phyloP scores from a whole-genome alignment of 2,329 filamentous ascomycete species.

The Xylaria sp. region DNA sequence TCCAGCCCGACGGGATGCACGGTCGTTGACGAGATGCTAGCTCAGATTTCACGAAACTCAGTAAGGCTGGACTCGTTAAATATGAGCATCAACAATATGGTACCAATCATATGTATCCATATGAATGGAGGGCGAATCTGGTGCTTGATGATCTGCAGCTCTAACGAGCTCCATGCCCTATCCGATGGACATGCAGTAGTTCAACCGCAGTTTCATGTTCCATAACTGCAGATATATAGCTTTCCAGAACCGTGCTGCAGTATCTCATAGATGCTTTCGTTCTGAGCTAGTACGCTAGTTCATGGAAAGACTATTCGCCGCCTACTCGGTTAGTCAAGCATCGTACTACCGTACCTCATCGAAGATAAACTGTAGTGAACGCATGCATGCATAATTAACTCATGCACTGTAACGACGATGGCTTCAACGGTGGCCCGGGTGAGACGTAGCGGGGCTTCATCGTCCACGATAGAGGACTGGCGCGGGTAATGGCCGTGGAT shows the following conservation, averaged over 20 bases:
- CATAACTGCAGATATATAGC: not conserved
- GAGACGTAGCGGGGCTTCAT: not conserved
- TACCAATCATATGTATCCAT: not conserved
- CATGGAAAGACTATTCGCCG: slow-evolving; percentile 39
- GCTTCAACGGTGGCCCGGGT: not conserved
- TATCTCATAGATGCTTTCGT: not conserved
- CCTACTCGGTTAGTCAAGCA: slow-evolving; percentile 24
- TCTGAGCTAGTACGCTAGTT: slow-evolving; percentile 49
- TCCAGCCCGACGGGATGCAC: slow-evolving; percentile 9
- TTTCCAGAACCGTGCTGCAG: not conserved
- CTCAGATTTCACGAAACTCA: slow-evolving; percentile 1
- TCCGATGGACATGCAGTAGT: not conserved
- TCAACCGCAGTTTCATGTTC: not conserved
- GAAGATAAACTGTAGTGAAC: not conserved
- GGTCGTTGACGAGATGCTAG: slow-evolving; percentile 1
- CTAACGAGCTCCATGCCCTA: not conserved
- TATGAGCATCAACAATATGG: not conserved
- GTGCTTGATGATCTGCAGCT: not conserved
- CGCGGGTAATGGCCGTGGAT: not conserved
- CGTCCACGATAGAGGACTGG: not conserved
- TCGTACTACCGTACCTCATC: slow-evolving; percentile 11
- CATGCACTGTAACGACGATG: slow-evolving; percentile 27
- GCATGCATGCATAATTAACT: slow-evolving; percentile 5
- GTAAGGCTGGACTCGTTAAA: slow-evolving; percentile 4
- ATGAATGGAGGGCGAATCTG: not conserved